Base-by-base conservation (phyloP, 345 rosid species). In the Gossypium turneri region DNA sequence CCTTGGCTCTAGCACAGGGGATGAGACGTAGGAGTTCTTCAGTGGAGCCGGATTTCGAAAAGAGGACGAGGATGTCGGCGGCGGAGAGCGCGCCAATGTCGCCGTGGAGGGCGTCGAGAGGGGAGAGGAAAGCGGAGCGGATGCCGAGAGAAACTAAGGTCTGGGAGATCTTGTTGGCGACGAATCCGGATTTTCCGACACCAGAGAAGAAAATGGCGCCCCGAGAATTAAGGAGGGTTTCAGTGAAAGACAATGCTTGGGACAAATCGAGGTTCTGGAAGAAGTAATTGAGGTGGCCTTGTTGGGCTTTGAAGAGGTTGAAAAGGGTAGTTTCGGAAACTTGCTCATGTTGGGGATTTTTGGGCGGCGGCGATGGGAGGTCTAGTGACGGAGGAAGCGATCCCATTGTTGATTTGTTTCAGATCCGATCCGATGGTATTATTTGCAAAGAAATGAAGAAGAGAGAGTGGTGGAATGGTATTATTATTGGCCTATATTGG, bases 161-260 rank as follows among this genome's bases (percentile, higher is more conserved):
- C 79, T 90, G 97, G 10, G 98, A 93, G 79, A 95, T 86, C 84
- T 93, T 95, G 80, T 88, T 79, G 73, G 99, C 94, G 74, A 95
- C 97, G 88, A 95, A 93, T 51, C 97, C 98, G 27, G 97, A 93
- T 77, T 95, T 95, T 0, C 98, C 99, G 78, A 95, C 94, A 29
- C 99, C 99, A 73, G 98, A 78, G 90, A 95, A 90, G 86, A 93
- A 88, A 62, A 93, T 80, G 48, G 94, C 86, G 50, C 97, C 98
- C 56, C 77, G 15, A 57, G 83, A 76, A 66, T 82, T 72, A 73
- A 91, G 90, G 79, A 93, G 99, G n/a, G 85, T 75, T 19, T 84
- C 85, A 52, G 97, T 75, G 97, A 95, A 95, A 70, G 86, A 60
- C 1, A 88, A 81, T 79, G 98, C 82, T 29, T 86, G 94, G n/a